Conservation (phyloP, 2,329 filamentous ascomycete genomes). For the Venturia effusa region DNA sequence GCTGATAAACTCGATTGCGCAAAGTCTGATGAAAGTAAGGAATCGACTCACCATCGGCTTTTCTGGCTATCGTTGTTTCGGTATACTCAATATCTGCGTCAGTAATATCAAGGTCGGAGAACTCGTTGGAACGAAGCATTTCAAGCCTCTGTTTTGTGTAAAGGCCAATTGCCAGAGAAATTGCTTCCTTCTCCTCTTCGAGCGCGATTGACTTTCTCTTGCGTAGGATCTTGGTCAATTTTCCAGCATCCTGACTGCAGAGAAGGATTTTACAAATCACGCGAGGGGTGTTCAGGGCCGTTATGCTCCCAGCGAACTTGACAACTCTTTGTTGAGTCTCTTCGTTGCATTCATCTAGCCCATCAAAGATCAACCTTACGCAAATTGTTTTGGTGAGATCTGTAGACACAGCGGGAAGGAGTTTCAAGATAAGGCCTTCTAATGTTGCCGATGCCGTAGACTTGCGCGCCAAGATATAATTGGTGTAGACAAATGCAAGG, state of each 20-base stretch:
- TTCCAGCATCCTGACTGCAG: neutral
- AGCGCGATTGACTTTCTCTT: neutral
- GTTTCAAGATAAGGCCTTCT: slow-evolving; percentile 15
- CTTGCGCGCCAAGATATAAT: slow-evolving; percentile 16
- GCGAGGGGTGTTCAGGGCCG: neutral
- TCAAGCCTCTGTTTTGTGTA: neutral
- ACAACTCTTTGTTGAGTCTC: slow-evolving; percentile 16
- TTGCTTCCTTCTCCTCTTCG: neutral
- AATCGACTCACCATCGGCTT: slow-evolving; percentile 10
- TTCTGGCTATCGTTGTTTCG: slow-evolving; percentile 1
- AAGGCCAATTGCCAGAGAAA: neutral
- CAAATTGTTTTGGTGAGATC: slow-evolving; percentile 8
- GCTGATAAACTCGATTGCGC: too few relatives aligned
- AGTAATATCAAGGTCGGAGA: neutral
- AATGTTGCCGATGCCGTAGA: slow-evolving; percentile 12
- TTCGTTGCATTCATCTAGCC: slow-evolving; percentile 19
- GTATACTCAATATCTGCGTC: neutral
- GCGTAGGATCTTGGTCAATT: neutral
- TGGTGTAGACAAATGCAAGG: slow-evolving; percentile 18
- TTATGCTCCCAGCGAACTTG: slow-evolving; percentile 14
- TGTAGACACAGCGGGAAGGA: slow-evolving; percentile 13
- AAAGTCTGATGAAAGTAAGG: too few relatives aligned
- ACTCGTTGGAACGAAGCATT: neutral
- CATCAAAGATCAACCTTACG: slow-evolving; percentile 19
- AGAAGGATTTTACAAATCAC: neutral